Conservation (phyloP, 1,284 basidiomycete genomes). For the Apiotrichum laibachii region DNA sequence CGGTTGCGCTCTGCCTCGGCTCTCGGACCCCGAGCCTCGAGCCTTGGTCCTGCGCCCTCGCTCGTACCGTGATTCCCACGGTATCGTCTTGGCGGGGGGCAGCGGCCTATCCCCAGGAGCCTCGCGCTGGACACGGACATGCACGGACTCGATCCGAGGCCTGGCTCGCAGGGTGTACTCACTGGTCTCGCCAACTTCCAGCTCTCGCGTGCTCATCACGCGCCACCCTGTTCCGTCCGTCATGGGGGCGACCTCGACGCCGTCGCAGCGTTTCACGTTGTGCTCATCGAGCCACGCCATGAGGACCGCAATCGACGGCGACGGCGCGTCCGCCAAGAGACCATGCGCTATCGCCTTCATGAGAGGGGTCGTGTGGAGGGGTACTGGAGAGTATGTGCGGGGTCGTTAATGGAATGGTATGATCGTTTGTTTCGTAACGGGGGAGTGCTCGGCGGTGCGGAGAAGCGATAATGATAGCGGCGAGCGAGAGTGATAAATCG, state of each 20-base stretch:
- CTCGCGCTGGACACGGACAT: too few relatives aligned
- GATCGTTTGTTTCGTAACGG: too few relatives aligned
- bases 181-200: conserved; percentile 26
- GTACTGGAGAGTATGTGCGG: not conserved
- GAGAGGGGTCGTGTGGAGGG: not conserved
- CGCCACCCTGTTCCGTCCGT: conserved; percentile 25
- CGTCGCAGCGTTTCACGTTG: conserved; percentile 13
- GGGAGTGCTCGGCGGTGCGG: too few relatives aligned
- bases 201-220: conserved; percentile 15
- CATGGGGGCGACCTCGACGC: conserved; percentile 24
- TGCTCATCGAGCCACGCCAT: conserved; percentile 24
- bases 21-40: not conserved
- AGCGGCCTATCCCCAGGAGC: too few relatives aligned
- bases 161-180: conserved; percentile 6
- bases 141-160: too few relatives aligned
- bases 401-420: too few relatives aligned
- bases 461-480: too few relatives aligned
- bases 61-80: not conserved
- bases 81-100: not conserved
- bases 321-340: conserved; percentile 6
- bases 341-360: conserved; percentile 12
- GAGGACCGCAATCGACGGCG: conserved; percentile 25
- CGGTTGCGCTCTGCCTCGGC: not conserved
- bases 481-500: too few relatives aligned
- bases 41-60: not conserved